A percentile compares a stretch with the other conserved stretches of the same genome.
These are phyloP conservation scores for Medicago arabica DNA, from an alignment of 306 rosid species.

Conservation along the genomic window DNA sequence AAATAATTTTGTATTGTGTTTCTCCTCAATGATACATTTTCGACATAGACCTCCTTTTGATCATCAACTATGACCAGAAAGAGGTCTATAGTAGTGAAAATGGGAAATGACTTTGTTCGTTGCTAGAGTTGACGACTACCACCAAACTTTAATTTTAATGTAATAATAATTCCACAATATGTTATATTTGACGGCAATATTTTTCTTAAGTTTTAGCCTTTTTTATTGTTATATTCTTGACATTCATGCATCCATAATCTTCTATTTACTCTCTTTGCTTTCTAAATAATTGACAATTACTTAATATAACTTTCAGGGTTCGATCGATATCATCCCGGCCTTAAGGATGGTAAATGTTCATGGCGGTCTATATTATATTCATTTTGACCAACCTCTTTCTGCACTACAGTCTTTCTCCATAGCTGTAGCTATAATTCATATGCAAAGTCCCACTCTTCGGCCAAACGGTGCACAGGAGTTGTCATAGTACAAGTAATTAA, in stretches of 20 bases:
- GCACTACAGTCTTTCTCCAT: conserved; percentile 86
- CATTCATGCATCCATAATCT: background rate
- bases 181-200: too few species aligned
- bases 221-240: conserved; percentile 25
- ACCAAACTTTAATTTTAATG: too few species aligned
- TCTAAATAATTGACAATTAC: background rate
- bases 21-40: too few species aligned
- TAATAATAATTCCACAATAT: too few species aligned
- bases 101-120: too few species aligned
- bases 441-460: conserved; percentile 71
- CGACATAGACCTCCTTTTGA: too few species aligned
- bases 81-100: too few species aligned
- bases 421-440: conserved; percentile 83
- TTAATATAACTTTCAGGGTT: conserved; percentile 51
- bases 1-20: too few species aligned
- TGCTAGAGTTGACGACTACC: too few species aligned
- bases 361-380: conserved; percentile 74
- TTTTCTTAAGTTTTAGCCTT: background rate
- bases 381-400: conserved; percentile 69
- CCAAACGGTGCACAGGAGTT: conserved; percentile 53
- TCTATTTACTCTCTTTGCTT: background rate
- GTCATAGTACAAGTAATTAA: conserved; percentile 47
- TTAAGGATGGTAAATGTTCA: conserved; percentile 87
- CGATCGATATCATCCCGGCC: conserved; percentile 53
- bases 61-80: too few species aligned